Evolutionary conservation across 805 yeast genomes (phyloP).

Genomic region (Saturnispora kantuleensis): DNA sequence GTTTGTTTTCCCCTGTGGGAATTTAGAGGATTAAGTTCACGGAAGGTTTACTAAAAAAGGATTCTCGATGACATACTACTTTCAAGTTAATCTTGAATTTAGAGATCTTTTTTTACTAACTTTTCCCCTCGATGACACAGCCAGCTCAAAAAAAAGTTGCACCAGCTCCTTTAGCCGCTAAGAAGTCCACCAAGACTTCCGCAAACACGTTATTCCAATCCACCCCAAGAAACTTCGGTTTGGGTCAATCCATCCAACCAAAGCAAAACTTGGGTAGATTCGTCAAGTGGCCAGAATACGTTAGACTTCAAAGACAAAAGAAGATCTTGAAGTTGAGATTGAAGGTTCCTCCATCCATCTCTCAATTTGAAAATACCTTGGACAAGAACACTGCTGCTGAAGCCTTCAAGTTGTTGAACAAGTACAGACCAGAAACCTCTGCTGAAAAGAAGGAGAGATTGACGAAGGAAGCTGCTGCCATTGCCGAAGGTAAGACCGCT

Average conservation of each 20-base stretch:
- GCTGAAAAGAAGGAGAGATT: constrained; percentile 99
- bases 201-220: constrained; percentile 86
- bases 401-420: constrained; percentile 94
- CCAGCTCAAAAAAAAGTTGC: constrained; percentile 68
- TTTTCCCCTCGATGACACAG: constrained; percentile 29
- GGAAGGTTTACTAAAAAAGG: constrained; percentile 11
- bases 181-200: constrained; percentile 41
- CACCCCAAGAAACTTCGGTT: constrained; percentile 88
- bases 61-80: constrained; percentile 21
- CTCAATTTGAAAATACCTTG: constrained; percentile 91
- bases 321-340: constrained; percentile 91
- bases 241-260: constrained; percentile 93
- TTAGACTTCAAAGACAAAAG: constrained; percentile 98
- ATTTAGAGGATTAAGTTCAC: constrained; percentile 18
- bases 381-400: constrained; percentile 99
- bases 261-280: constrained; percentile 93
- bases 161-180: constrained; percentile 94
- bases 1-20: constrained; percentile 1
- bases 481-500: constrained; percentile 96
- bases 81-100: background rate
- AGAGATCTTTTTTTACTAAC: constrained; percentile 2
- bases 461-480: constrained; percentile 97
- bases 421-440: constrained; percentile 97
- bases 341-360: constrained; percentile 97
- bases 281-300: constrained; percentile 99